phyloP scores from a whole-genome alignment of 2,329 filamentous ascomycete species.

The Claviceps sp. region DNA sequence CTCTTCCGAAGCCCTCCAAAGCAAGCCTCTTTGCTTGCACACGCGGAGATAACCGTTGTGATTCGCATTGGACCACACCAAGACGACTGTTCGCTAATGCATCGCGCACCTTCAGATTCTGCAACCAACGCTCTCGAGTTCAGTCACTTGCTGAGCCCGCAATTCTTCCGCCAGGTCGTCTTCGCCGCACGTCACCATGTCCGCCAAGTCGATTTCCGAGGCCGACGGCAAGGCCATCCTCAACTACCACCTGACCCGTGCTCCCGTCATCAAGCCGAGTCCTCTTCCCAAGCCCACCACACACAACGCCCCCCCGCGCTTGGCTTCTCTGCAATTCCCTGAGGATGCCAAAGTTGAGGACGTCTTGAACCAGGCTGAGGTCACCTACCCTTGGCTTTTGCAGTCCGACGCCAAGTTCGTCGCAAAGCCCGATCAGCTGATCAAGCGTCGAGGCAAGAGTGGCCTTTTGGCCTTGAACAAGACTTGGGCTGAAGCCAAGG shows the following conservation, averaged over 20 bases:
- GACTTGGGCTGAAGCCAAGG: conserved; percentile 85
- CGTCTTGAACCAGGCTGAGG: conserved; percentile 88
- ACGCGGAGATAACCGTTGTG: neutral
- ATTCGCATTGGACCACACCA: neutral
- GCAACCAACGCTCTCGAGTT: neutral
- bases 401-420: conserved; percentile 78
- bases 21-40: neutral
- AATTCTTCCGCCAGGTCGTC: conserved; percentile 7
- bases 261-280: conserved; percentile 93
- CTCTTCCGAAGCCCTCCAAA: neutral
- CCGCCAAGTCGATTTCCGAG: conserved; percentile 88
- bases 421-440: conserved; percentile 98
- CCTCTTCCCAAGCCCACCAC: conserved; percentile 71
- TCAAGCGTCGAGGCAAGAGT: conserved; percentile 99
- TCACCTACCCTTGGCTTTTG: conserved; percentile 93
- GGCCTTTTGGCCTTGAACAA: conserved; percentile 94
- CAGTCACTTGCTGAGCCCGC: neutral
- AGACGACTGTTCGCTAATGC: neutral
- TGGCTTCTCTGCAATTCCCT: conserved; percentile 86
- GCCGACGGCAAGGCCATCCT: conserved; percentile 99
- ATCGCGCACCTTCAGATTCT: neutral
- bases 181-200: conserved; percentile 25
- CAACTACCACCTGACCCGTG: conserved; percentile 99
- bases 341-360: conserved; percentile 72
- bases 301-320: conserved; percentile 85